A percentile compares a stretch with the other conserved stretches of the same genome.
phyloP scores from a whole-genome alignment of 2,329 filamentous ascomycete species.

The Aspergillus oerlinghausenensis region DNA sequence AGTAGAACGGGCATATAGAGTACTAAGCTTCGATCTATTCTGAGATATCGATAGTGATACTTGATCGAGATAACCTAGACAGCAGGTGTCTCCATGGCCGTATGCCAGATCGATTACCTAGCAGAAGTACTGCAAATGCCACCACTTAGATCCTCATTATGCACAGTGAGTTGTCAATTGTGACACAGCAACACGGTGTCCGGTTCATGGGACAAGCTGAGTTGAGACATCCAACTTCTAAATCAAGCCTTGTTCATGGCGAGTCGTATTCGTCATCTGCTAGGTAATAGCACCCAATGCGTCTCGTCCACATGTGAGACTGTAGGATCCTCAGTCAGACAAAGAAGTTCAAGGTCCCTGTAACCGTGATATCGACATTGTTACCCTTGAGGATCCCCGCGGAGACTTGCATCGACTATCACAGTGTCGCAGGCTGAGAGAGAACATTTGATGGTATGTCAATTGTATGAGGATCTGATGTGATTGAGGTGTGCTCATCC shows the following conservation, averaged over 20 bases:
- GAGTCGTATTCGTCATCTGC: background rate
- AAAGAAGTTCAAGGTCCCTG: background rate
- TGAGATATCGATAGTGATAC: background rate
- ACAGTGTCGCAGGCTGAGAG: background rate
- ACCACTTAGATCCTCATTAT: background rate
- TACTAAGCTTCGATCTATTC: background rate
- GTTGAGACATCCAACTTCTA: background rate
- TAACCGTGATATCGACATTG: background rate
- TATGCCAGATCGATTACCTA: background rate
- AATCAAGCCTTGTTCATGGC: background rate
- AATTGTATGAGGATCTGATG: background rate
- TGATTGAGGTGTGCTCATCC: background rate
- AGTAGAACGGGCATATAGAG: background rate
- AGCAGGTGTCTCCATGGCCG: background rate
- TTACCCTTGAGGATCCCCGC: background rate
- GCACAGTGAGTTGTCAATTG: background rate
- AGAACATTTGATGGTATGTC: background rate
- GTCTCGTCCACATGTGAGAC: background rate
- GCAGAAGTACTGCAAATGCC: background rate
- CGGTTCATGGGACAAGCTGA: background rate
- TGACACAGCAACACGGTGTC: background rate
- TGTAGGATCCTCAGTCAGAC: constrained; percentile 3
- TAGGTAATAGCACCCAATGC: background rate
- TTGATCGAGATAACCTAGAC: background rate
- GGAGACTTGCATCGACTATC: background rate